A percentile compares a stretch with the other conserved stretches of the same genome.
Conservation (phyloP, 805 yeast genomes). For the Suhomyces kilbournensis region DNA sequence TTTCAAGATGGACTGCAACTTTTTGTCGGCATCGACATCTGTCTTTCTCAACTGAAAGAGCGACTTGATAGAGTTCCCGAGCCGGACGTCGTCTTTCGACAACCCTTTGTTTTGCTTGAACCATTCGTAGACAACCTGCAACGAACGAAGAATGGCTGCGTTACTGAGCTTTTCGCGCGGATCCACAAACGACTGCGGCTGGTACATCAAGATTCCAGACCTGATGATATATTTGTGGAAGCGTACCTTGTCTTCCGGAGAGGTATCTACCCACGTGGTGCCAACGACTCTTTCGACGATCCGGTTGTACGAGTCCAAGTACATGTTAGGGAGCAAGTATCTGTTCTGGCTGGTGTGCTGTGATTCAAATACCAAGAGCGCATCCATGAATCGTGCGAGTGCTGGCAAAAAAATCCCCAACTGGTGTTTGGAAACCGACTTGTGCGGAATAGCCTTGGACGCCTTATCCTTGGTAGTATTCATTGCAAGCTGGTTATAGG, state of each 20-base stretch:
- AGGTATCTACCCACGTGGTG: conserved; percentile 23
- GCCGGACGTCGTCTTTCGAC: conserved; percentile 14
- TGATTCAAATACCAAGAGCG: conserved; percentile 18
- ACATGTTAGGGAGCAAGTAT: conserved; percentile 16
- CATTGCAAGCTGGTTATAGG: conserved; percentile 16
- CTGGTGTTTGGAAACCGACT: conserved; percentile 24
- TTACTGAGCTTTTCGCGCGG: conserved; percentile 16
- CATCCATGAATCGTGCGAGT: conserved; percentile 21
- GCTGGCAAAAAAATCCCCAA: conserved; percentile 19
- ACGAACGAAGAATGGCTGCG: conserved; percentile 19
- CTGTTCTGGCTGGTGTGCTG: conserved; percentile 11
- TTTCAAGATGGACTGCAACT: conserved; percentile 9
- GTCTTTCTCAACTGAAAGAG: conserved; percentile 14
- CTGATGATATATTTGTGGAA: conserved; percentile 26
- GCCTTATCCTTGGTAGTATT: conserved; percentile 7
- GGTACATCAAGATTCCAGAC: conserved; percentile 28
- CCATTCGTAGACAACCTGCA: conserved; percentile 21
- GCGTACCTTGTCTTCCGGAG: conserved; percentile 11
- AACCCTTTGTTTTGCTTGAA: conserved; percentile 17
- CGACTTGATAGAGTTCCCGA: conserved; percentile 17
- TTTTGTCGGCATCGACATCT: conserved; percentile 12
- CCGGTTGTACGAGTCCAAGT: conserved; percentile 23
- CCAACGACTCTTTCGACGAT: conserved; percentile 22
- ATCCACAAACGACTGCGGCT: conserved; percentile 21
- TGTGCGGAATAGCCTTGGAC: conserved; percentile 14